Base-by-base conservation (phyloP, 1,139 yeast genomes). In the Suhomyces choctaworum region DNA sequence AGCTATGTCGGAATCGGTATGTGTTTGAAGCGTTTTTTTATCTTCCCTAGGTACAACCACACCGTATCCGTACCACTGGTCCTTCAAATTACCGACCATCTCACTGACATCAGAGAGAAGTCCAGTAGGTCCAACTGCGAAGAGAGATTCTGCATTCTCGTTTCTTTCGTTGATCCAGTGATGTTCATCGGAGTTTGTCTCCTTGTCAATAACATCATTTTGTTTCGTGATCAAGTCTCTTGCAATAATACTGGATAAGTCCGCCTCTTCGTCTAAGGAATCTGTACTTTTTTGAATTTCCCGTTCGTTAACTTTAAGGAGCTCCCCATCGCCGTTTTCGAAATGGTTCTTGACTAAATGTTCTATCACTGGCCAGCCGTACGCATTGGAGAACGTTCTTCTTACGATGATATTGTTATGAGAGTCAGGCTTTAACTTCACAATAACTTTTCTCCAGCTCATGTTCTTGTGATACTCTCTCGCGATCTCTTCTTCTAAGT, bases 291-390 rank as follows among this genome's bases (percentile, higher is more conserved):
- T 21, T 4, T 20, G 16, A 7, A 10, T 7, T 1, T 15, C 22
- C 7, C 23, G 15, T 16, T 10, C 16, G 14, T 7, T 7, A 4
- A 16, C 26, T 3, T 8, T 17, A 17, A 8, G 6, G 8, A 8
- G 2, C 9, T 16, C 26, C 3, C 19, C 24, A 2, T 20, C 10
- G 5, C 8, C 17, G 11, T 24, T 22, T 7, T 16, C 11, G 54
- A 86, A 86, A 59, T 85, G 94, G 37, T 77, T 73, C 12, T 71
- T 62, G 1, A 84, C 86, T 44, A 92, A 51, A 59, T 92, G 97
- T 34, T 84, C 86, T 22, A 92, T 72, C 0, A 89, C 96, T 0
- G 87, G 89, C 96, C 97, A 90, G 1, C 99, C 99, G 61, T 84
- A 89, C 0, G 97, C 95, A 64, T 92, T 92, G 8, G 95, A 82